These are phyloP conservation scores for Carex sylvatica DNA, from an alignment of 202 grass and related monocot species.

Conservation along the genomic window DNA sequence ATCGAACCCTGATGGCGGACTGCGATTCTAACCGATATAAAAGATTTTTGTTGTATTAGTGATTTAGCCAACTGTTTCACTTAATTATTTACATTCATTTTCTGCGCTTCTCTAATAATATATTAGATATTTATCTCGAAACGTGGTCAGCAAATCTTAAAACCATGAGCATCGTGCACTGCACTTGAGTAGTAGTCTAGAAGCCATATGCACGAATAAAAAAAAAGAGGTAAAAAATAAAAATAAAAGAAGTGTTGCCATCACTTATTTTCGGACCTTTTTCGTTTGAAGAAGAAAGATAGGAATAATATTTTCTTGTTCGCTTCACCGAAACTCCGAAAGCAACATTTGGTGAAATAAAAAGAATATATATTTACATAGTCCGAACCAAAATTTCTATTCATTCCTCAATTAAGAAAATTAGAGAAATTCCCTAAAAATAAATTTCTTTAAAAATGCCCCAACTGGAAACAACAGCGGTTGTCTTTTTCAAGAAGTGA, in stretches of 20 bases:
- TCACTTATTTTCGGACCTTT: background rate
- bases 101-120: background rate
- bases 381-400: too few relatives aligned
- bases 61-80: background rate
- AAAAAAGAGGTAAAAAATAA: background rate
- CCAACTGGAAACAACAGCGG: too few relatives aligned
- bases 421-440: too few relatives aligned
- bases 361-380: too few relatives aligned
- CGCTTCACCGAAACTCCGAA: background rate
- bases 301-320: background rate
- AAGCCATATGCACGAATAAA: background rate
- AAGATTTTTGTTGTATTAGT: too few relatives aligned
- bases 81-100: background rate
- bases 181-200: background rate
- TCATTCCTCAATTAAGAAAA: too few relatives aligned
- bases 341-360: background rate
- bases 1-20: too few relatives aligned
- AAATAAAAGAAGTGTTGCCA: background rate
- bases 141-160: constrained; percentile 11
- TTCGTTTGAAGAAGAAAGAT: background rate
- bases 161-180: background rate
- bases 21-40: too few relatives aligned
- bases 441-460: too few relatives aligned
- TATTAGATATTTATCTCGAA: background rate
- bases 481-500: too few relatives aligned